phyloP scores from a whole-genome alignment of 257 asterid species.

The Petunia axillaris region DNA sequence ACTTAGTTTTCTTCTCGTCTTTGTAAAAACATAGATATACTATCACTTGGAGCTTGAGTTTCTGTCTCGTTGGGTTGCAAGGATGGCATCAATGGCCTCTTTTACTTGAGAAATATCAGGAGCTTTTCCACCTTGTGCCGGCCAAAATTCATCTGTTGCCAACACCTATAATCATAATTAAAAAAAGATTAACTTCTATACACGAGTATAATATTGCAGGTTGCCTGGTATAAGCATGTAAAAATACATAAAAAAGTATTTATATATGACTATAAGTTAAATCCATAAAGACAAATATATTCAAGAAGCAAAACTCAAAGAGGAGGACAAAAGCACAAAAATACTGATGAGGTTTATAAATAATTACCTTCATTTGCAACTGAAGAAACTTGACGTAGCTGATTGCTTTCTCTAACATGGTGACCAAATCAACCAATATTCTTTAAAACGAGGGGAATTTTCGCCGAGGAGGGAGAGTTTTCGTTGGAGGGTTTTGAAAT shows the following conservation, averaged over 20 bases:
- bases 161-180: conserved; percentile 51
- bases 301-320: too few species aligned
- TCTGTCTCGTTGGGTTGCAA: conserved; percentile 74
- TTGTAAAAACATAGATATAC: not conserved
- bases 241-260: not conserved
- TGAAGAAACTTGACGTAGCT: conserved; percentile 90
- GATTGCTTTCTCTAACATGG: conserved; percentile 92
- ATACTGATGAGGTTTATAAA: not conserved
- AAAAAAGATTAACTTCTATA: not conserved
- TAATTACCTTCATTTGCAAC: conserved; percentile 79
- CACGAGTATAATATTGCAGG: too few species aligned
- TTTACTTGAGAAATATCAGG: conserved; percentile 82
- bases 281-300: too few species aligned
- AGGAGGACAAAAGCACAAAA: not conserved
- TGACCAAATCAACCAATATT: conserved; percentile 98
- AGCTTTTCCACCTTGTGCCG: conserved; percentile 83
- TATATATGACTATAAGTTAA: not conserved
- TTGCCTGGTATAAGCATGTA: not conserved
- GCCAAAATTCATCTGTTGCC: conserved; percentile 97
- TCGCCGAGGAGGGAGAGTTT: too few species aligned
- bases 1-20: conserved; percentile 14
- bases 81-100: conserved; percentile 85
- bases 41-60: conserved; percentile 51
- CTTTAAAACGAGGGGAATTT: too few species aligned
- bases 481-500: too few species aligned